Conservation (phyloP, 805 yeast species). For the Candida piceae region DNA sequence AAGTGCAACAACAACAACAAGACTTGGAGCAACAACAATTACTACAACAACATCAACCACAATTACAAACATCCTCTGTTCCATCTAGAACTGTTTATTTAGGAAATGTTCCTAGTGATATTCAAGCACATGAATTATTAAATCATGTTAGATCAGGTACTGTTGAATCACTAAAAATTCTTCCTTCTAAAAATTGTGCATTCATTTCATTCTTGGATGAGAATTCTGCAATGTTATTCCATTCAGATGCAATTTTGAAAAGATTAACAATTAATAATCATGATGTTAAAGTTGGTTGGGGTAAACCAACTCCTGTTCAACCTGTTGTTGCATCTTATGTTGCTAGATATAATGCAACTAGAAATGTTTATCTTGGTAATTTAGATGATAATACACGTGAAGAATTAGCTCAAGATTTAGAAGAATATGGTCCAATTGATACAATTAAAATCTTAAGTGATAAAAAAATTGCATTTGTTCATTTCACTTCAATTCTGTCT, state of each 20-base stretch:
- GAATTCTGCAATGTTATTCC: conserved; percentile 83
- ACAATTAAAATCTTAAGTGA: conserved; percentile 73
- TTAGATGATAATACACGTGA: conserved; percentile 58
- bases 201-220: conserved; percentile 86
- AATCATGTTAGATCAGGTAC: conserved; percentile 91
- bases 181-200: conserved; percentile 87
- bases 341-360: conserved; percentile 81
- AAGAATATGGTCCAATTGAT: conserved; percentile 78
- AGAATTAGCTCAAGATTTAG: conserved; percentile 61
- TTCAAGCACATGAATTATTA: conserved; percentile 74
- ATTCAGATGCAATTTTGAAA: conserved; percentile 86
- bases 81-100: conserved; percentile 80
- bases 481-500: conserved; percentile 76
- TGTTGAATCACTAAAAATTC: conserved; percentile 69
- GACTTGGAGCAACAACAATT: conserved; percentile 4
- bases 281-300: conserved; percentile 92
- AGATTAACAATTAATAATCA: conserved; percentile 74
- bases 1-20: background rate
- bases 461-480: conserved; percentile 86
- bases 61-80: conserved; percentile 9
- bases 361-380: conserved; percentile 88
- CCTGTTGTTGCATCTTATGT: conserved; percentile 74
- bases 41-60: conserved; percentile 5
- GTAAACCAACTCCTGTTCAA: conserved; percentile 68
- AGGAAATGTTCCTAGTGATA: conserved; percentile 81